Base-by-base conservation (phyloP, 2,329 filamentous ascomycete genomes). In the Botryotinia globosa region DNA sequence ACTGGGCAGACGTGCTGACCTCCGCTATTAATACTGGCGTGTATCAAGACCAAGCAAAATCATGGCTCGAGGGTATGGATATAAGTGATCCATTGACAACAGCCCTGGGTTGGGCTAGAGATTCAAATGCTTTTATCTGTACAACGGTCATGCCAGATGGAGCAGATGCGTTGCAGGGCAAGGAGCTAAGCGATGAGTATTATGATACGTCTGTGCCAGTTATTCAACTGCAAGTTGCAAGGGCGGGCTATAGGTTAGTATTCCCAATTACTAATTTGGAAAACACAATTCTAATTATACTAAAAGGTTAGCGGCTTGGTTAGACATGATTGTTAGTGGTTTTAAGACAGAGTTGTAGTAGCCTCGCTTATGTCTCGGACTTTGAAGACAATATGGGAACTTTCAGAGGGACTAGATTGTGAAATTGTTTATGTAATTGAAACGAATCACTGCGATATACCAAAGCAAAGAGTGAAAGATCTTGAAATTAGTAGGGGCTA, bases 151-250 rank as follows among this genome's bases (percentile, higher is more conserved):
- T 93, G 71, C 89, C 89, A 0, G 83, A 90, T 51, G 91, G 90
- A 0, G 83, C 86, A 22, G 81, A 82, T 32, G 88, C 85, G 12
- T 88, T 92, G 70, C 83, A 82, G 62, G 87, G 85, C 29, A 83
- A 88, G 80, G 90, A 92, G 78, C 83, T 92, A 37, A 85, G 85
- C 42, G 87, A 87, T 0, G 84, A 86, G 48, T 93, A 93, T 81
- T 92, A 88, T 77, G 84, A 88, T 45, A 85, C 84, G 45, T 90
- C 89, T 3, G 87, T 87, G n/a, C 88, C 86, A 32, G 87, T 90
- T 73, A 84, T 93, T 63, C 89, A 93, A 81, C 79, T 87, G 73
- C 88, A 91, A 79, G 84, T 94, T 74, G 91, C 91, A 12, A 88
- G 87, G 75, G 91, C 89, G 6, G 91, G 91, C 18, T 91, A 89